Percentiles rank a stretch among this genome's conserved stretches.
These are phyloP conservation scores for Odontarrhena argentea DNA, from an alignment of 345 rosid genomes.

Conservation along the genomic window DNA sequence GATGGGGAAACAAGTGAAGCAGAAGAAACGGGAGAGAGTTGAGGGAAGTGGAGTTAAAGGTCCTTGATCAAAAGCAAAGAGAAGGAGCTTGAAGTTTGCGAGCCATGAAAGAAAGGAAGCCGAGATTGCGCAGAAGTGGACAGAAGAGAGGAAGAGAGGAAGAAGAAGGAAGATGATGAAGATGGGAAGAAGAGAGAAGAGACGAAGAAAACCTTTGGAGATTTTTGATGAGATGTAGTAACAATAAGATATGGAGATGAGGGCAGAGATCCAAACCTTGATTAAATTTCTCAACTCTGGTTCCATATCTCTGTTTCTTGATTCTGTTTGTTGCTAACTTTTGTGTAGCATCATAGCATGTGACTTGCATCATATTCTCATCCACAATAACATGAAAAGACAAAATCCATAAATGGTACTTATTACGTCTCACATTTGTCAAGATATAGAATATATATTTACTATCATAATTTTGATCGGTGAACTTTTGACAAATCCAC, in stretches of 20 bases:
- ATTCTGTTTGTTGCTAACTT: constrained; percentile 16
- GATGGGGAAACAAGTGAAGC: constrained; percentile 46
- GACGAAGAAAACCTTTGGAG: constrained; percentile 49
- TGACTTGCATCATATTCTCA: neutral
- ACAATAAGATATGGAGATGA: constrained; percentile 49
- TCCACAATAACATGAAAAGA: neutral
- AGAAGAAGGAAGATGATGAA: constrained; percentile 50
- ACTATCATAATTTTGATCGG: too few relatives aligned
- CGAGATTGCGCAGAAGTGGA: constrained; percentile 41
- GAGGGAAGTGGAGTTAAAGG: constrained; percentile 57
- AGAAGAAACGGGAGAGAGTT: constrained; percentile 52
- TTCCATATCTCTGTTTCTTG: constrained; percentile 27
- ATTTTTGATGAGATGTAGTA: constrained; percentile 49
- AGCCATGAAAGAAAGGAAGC: constrained; percentile 60
- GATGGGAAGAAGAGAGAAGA: constrained; percentile 57
- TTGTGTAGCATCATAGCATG: neutral
- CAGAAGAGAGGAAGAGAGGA: constrained; percentile 49
- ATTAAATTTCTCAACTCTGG: constrained; percentile 41
- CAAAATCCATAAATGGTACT: constrained; percentile 3
- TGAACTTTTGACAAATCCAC: too few relatives aligned
- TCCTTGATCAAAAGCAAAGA: constrained; percentile 53
- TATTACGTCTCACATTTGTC: constrained; percentile 3
- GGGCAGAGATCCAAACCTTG: constrained; percentile 53
- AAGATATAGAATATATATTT: too few relatives aligned
- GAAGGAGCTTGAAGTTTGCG: constrained; percentile 52